A percentile compares a stretch with the other conserved stretches of the same genome.
Conservation (phyloP, 192 early-diverging fungal species). For the Mortierella antarctica region DNA sequence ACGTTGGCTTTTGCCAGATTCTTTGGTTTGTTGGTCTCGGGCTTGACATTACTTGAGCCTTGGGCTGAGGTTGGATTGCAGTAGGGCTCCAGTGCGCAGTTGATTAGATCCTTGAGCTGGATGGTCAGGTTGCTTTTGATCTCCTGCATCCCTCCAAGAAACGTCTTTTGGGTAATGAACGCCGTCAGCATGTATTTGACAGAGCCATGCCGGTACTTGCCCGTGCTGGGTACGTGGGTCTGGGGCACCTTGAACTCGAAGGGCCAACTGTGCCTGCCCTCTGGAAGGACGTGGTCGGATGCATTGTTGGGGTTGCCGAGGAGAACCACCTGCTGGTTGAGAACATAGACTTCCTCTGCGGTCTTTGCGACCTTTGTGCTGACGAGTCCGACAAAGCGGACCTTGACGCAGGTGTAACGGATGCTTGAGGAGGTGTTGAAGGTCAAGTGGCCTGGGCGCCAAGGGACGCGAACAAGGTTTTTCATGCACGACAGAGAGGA, state of each 20-base stretch:
- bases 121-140: conserved; percentile 9
- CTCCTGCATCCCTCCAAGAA: conserved; percentile 39
- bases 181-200: conserved; percentile 37
- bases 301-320: conserved; percentile 39
- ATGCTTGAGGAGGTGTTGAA: conserved; percentile 17
- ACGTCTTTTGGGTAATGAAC: background rate
- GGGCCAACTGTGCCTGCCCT: conserved; percentile 29
- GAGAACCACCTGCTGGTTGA: conserved; percentile 37
- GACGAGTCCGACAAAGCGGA: conserved; percentile 23
- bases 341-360: conserved; percentile 23
- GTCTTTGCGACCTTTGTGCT: conserved; percentile 36
- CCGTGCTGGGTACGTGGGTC: conserved; percentile 28
- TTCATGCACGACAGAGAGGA: no score
- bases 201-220: conserved; percentile 44
- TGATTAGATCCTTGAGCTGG: conserved; percentile 25
- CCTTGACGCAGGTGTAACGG: conserved; percentile 34
- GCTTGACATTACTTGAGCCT: conserved; percentile 20
- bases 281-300: conserved; percentile 3
- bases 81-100: conserved; percentile 3
- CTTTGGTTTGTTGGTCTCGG: conserved; percentile 30
- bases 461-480: background rate
- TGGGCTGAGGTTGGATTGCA: conserved; percentile 10
- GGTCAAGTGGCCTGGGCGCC: conserved; percentile 14
- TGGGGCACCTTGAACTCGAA: conserved; percentile 29
- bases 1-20: conserved; percentile 20